phyloP scores from a whole-genome alignment of 2,329 filamentous ascomycete species.

The Fusarium incarnatum region DNA sequence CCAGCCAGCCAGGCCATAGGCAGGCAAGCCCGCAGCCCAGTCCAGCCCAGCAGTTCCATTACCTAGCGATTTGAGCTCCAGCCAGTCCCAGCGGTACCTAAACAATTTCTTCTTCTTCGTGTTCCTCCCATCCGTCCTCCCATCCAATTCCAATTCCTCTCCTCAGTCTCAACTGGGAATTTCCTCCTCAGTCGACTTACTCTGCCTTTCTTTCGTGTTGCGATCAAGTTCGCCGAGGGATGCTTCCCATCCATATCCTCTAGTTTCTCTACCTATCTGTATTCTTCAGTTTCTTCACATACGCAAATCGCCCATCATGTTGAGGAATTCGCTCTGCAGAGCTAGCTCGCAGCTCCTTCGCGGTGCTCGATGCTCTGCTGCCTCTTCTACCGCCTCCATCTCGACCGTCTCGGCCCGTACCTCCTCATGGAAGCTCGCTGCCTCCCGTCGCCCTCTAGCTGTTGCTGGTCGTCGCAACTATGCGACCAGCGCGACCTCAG shows the following conservation, averaged over 20 bases:
- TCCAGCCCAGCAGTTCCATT: slow-evolving; percentile 13
- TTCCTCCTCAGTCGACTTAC: slow-evolving; percentile 55
- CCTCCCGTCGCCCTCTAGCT: slow-evolving; percentile 62
- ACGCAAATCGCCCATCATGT: slow-evolving; percentile 65
- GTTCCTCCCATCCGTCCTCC: slow-evolving; percentile 22
- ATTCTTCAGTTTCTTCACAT: slow-evolving; percentile 37
- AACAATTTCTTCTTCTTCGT: slow-evolving; percentile 45
- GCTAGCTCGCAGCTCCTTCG: slow-evolving; percentile 73
- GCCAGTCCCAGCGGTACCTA: slow-evolving; percentile 18
- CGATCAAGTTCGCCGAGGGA: slow-evolving; percentile 50
- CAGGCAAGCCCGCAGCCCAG: not conserved
- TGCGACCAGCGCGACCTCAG: slow-evolving; percentile 64
- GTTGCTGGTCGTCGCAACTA: slow-evolving; percentile 63
- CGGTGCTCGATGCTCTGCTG: slow-evolving; percentile 61
- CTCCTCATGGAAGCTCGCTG: slow-evolving; percentile 59
- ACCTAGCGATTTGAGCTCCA: slow-evolving; percentile 38
- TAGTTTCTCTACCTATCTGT: slow-evolving; percentile 32
- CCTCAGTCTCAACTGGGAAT: slow-evolving; percentile 38
- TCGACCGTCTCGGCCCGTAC: slow-evolving; percentile 55
- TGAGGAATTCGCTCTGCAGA: slow-evolving; percentile 75
- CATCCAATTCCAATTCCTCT: slow-evolving; percentile 34
- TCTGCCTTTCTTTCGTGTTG: slow-evolving; percentile 60
- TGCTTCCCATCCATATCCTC: slow-evolving; percentile 46
- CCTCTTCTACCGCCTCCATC: slow-evolving; percentile 56
- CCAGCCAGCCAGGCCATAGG: slow-evolving; percentile 13